Conservation (phyloP, 2,329 filamentous ascomycete genomes). For the Setomelanomma holmii region DNA sequence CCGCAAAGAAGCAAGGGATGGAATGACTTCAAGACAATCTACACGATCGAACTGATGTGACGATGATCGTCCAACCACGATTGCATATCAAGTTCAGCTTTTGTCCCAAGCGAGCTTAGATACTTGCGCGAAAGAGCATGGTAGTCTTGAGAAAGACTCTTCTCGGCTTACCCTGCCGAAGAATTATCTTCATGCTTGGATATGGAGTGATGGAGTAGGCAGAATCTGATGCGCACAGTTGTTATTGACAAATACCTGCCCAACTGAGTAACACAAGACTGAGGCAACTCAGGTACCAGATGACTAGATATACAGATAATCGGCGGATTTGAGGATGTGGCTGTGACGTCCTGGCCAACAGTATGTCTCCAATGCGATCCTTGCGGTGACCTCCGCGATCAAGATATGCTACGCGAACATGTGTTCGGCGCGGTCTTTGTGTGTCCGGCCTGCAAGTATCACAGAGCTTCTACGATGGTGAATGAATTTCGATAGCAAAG, state of each 20-base stretch:
- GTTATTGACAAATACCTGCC: conserved; percentile 33
- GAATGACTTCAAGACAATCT: neutral
- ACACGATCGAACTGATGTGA: neutral
- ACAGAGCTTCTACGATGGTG: no score
- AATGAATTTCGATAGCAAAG: no score
- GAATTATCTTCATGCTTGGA: no score
- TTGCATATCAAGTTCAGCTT: no score
- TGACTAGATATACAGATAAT: conserved; percentile 13
- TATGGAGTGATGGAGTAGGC: no score
- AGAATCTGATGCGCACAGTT: no score
- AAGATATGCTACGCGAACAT: conserved; percentile 1
- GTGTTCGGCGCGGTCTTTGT: neutral
- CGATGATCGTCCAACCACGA: no score
- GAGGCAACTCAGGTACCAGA: conserved; percentile 22
- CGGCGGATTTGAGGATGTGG: conserved; percentile 2
- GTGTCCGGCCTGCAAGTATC: neutral
- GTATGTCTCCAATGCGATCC: neutral
- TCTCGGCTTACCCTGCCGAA: no score
- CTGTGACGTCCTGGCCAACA: neutral
- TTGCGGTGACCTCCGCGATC: neutral
- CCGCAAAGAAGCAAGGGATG: conserved; percentile 30
- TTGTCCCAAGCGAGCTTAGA: no score
- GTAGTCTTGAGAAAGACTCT: neutral
- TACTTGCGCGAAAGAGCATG: neutral
- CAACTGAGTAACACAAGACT: conserved; percentile 16